phyloP scores from a whole-genome alignment of 2,329 filamentous ascomycete species.

The Exophiala calicioides region DNA sequence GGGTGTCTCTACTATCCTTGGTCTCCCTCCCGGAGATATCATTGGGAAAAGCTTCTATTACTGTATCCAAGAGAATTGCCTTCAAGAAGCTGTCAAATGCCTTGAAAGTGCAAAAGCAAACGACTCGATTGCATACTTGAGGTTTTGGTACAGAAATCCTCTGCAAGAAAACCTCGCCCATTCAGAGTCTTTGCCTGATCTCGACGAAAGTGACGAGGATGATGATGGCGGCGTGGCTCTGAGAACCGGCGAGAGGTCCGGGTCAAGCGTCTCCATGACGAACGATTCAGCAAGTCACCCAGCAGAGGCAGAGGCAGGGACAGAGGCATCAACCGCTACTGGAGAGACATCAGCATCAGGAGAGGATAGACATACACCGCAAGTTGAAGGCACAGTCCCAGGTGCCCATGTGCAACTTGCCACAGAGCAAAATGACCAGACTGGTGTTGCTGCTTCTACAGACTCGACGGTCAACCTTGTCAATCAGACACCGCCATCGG shows the following conservation, averaged over 20 bases:
- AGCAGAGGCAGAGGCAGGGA: neutral
- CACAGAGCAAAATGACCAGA: no score
- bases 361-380: neutral
- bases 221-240: constrained; percentile 51
- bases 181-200: constrained; percentile 45
- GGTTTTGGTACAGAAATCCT: constrained; percentile 81
- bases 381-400: neutral
- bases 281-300: constrained; percentile 19
- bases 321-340: neutral
- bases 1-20: constrained; percentile 73
- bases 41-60: constrained; percentile 82
- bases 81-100: constrained; percentile 74
- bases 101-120: constrained; percentile 85
- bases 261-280: constrained; percentile 42
- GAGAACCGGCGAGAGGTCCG: constrained; percentile 25
- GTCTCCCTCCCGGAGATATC: constrained; percentile 68
- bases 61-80: constrained; percentile 76
- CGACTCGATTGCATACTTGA: constrained; percentile 85
- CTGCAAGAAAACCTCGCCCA: constrained; percentile 55
- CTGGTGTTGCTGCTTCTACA: neutral
- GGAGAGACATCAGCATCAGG: neutral
- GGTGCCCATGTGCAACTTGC: no score
- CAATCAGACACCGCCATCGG: constrained; percentile 37
- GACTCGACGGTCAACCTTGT: neutral
- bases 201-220: constrained; percentile 52